Base-by-base conservation (phyloP, 352 stramenopile species). In the Phytophthora cajani region DNA sequence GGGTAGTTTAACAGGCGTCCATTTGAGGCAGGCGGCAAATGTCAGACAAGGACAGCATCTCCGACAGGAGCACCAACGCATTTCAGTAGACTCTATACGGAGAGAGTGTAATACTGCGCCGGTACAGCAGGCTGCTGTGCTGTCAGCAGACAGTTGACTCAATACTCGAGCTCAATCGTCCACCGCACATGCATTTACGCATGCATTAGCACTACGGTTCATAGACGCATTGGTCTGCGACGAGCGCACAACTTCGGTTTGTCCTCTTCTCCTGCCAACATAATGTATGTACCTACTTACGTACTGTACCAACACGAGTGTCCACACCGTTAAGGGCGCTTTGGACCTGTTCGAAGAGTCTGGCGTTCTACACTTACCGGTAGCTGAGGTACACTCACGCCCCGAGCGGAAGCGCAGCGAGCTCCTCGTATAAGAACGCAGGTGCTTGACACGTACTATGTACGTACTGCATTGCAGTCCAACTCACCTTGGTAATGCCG, bases 21-120 rank as follows among this genome's bases (percentile, higher is more conserved):
- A 42, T 23, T 49, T 62, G 56, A 52, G 56, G 56, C 21, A 52
- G 56, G 56, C 55, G 11, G 53, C n/a, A 42, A 49, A 59, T 47
- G n/a, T 10, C 19, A 21, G 55, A 61, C 36, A 33, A 33, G 30
- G 36, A 44, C 7, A 44, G 36, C 9, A 16, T 44, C 30, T 33
- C 30, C 30, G 30, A 33, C 30, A 7, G 23, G 23, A 27, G 23
- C 40, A 47, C 40, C 55, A 16, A 23, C n/a, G 16, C 17, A 27
- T 59, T 14, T 1, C 21, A 32, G 40, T 14, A 1, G 46, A 17
- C n/a, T 10, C 19, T 60, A 46, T 30, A n/a, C 11, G 19, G 49
- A 33, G 8, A 33, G 30, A 33, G 5, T 33, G 23, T 27, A 27
- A 27, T 27, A 27, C 23, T 21, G 16, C 9, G 10, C 52, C 17